Evolutionary conservation across 768 basidiomycete species (phyloP).

Genomic region (Boletus rubroflammeus): DNA sequence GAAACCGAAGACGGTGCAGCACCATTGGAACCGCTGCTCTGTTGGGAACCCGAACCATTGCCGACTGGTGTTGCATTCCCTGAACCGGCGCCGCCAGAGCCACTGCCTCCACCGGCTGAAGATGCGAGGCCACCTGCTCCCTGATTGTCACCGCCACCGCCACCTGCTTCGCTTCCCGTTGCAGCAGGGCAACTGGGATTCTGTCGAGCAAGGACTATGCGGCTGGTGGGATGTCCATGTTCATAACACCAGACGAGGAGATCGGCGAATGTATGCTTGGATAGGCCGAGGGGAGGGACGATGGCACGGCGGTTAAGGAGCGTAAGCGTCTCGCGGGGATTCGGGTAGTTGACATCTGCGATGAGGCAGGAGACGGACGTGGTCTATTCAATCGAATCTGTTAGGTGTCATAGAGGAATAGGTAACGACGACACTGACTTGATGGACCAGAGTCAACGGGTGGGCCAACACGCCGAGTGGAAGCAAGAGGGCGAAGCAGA

Average conservation of each 20-base stretch:
- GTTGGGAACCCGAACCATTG: neutral
- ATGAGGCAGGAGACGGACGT: constrained; percentile 22
- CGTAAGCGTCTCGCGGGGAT: constrained; percentile 19
- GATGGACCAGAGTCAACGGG: constrained; percentile 13
- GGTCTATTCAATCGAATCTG: constrained; percentile 1
- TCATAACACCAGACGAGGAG: constrained; percentile 30
- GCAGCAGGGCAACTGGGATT: constrained; percentile 13
- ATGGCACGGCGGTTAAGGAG: constrained; percentile 24
- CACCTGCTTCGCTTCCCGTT: neutral
- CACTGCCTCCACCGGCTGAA: neutral
- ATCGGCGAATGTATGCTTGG: constrained; percentile 21
- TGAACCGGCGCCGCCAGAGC: neutral
- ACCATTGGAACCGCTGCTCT: neutral
- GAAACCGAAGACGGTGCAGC: neutral
- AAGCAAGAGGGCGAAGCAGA: constrained; percentile 18
- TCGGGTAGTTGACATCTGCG: constrained; percentile 24
- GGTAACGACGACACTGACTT: constrained; percentile 1
- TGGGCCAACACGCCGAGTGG: constrained; percentile 16
- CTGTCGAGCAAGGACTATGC: constrained; percentile 25
- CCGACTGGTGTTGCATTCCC: neutral
- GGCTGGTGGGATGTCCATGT: constrained; percentile 3
- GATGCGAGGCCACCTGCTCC: neutral
- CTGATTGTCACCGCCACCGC: neutral
- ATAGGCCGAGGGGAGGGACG: constrained; percentile 21
- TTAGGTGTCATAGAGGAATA: neutral